Evolutionary conservation across 208 protist species (phyloP).

Genomic region (Angomonas deanei): DNA sequence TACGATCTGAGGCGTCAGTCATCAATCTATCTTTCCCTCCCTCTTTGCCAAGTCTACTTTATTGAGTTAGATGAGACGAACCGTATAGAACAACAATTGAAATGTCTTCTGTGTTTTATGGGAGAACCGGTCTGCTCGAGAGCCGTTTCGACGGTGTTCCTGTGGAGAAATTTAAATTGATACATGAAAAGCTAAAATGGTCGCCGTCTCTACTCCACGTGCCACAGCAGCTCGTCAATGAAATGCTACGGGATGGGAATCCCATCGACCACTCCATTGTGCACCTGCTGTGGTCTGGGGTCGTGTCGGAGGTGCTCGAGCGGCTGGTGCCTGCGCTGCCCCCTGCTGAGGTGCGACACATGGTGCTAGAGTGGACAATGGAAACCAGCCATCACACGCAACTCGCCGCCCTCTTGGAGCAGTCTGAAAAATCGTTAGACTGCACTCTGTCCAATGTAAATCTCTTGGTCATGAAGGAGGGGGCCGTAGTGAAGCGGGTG

Average conservation of each 20-base stretch:
- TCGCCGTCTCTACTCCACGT: conserved; percentile 63
- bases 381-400: background rate
- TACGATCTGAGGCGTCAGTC: too few species aligned
- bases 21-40: too few species aligned
- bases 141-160: conserved; percentile 30
- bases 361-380: background rate
- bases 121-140: conserved; percentile 60
- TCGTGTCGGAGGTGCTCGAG: conserved; percentile 26
- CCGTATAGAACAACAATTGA: conserved; percentile 1
- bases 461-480: conserved; percentile 54
- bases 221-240: conserved; percentile 62
- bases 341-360: background rate
- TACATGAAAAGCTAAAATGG: conserved; percentile 46
- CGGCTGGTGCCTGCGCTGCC: conserved; percentile 4
- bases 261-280: background rate
- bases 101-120: conserved; percentile 42
- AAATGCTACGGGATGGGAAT: conserved; percentile 27
- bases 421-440: background rate
- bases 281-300: conserved; percentile 4
- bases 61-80: too few species aligned
- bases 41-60: too few species aligned
- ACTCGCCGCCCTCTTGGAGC: background rate
- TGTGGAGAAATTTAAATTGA: conserved; percentile 24
- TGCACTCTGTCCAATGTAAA: conserved; percentile 56
- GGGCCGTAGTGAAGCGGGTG: conserved; percentile 22